Evolutionary conservation across 139 green algal species (phyloP), one percentile per base, ranked within the genome.

Genomic region (Chlorella sp.): DNA sequence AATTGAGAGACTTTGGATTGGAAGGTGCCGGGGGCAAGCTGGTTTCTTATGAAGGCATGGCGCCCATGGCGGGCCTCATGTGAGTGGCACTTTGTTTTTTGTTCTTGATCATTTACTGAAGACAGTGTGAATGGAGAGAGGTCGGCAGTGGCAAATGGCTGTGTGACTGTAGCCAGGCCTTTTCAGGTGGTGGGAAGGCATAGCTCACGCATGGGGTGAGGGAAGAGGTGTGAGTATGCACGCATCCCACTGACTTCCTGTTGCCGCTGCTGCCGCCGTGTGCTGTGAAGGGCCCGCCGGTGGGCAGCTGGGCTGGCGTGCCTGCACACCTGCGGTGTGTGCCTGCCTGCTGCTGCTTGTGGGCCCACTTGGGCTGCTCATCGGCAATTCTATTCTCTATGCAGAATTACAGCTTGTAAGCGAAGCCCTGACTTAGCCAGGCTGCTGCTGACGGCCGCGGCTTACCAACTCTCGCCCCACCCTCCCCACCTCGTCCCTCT

Each of bases 41-140:
- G n/a, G n/a, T n/a, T n/a, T n/a, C n/a, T n/a, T n/a, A n/a, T n/a
- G n/a, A n/a, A n/a, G n/a, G 53, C 36, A 86, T 89, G 60, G 64
- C 80, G 48, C 85, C 91, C 12, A 85, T 93, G n/a, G 57, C 82
- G 39, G 87, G 83, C 61, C 64, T 93, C 37, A n/a, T 4, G 78
- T 92, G 89, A 88, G 85, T 82, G 24, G n/a, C n/a, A n/a, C n/a
- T n/a, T n/a, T n/a, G n/a, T n/a, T n/a, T n/a, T n/a, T n/a, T n/a
- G n/a, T n/a, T n/a, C n/a, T n/a, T n/a, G n/a, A n/a, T n/a, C n/a
- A n/a, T n/a, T n/a, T n/a, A n/a, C n/a, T n/a, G n/a, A n/a, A n/a
- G n/a, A n/a, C n/a, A n/a, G n/a, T n/a, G n/a, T n/a, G 60, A n/a
- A 15, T 22, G 5, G 22, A 37, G 60, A 30, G 78, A 64, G 37